These are phyloP conservation scores for Tolypocladium cylindrosporum DNA, from an alignment of 2,329 filamentous ascomycete species.

Conservation along the genomic window DNA sequence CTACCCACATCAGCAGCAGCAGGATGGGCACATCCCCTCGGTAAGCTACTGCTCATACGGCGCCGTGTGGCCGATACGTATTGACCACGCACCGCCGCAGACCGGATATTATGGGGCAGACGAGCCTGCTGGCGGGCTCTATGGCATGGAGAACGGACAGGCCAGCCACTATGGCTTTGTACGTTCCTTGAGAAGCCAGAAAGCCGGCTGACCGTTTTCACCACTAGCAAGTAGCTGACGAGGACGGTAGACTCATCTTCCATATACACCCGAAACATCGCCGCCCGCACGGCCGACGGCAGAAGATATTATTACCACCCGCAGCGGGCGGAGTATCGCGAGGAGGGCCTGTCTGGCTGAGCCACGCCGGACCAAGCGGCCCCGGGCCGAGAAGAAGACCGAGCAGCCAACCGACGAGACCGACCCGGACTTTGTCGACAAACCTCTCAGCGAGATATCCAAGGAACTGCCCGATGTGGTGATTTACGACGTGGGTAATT, in stretches of 20 bases:
- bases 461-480: conserved; percentile 50
- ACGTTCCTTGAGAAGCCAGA: background rate
- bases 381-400: background rate
- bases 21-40: background rate
- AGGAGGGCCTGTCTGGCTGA: conserved; percentile 5
- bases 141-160: background rate
- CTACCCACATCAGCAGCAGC: background rate
- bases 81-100: background rate
- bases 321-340: conserved; percentile 23
- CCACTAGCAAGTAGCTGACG: background rate
- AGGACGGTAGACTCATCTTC: conserved; percentile 6
- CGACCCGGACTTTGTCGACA: conserved; percentile 9
- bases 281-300: conserved; percentile 26
- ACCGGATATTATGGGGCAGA: background rate
- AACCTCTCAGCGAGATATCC: conserved; percentile 63
- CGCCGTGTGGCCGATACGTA: background rate
- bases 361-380: background rate
- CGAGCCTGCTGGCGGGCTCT: background rate
- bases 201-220: background rate
- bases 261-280: conserved; percentile 38
- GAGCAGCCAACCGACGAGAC: background rate
- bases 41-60: background rate
- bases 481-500: conserved; percentile 68
- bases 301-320: conserved; percentile 21
- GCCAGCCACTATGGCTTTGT: background rate